Evolutionary conservation across 352 stramenopile species (phyloP).

Genomic region (Globisporangium paddicum): DNA sequence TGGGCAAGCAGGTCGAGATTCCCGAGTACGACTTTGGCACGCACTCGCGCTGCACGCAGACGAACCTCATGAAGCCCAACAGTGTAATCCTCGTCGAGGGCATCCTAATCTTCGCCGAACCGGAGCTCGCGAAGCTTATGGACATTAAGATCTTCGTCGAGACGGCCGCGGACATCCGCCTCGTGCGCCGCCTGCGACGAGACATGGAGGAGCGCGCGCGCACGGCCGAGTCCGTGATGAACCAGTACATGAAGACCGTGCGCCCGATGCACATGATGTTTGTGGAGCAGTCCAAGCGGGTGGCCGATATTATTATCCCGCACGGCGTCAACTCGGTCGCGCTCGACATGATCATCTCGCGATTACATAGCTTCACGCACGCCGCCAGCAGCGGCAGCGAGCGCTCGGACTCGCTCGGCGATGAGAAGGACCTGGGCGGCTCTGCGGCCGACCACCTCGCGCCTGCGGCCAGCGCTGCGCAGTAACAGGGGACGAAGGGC

Average conservation of each 20-base stretch:
- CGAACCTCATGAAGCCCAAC: too few species aligned
- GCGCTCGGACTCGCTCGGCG: constrained; percentile 40
- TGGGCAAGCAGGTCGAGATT: constrained; percentile 81
- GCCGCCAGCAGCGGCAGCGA: constrained; percentile 31
- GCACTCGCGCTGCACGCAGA: constrained; percentile 91
- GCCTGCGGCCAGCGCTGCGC: not conserved
- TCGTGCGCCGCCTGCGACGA: constrained; percentile 90
- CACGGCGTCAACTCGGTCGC: constrained; percentile 92
- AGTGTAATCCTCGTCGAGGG: too few species aligned
- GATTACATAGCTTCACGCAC: constrained; percentile 76
- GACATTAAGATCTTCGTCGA: constrained; percentile 99
- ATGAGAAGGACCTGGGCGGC: constrained; percentile 18
- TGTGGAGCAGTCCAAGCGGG: constrained; percentile 95
- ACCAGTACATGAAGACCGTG: constrained; percentile 97
- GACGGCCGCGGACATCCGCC: constrained; percentile 92
- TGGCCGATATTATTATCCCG: constrained; percentile 95
- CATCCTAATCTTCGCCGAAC: constrained; percentile 95
- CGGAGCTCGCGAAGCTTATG: constrained; percentile 86
- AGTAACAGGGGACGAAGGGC: not conserved
- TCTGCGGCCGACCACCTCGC: not conserved
- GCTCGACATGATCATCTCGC: constrained; percentile 92
- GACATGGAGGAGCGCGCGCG: constrained; percentile 94
- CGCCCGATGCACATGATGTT: constrained; percentile 98
- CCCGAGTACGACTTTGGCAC: too few species aligned
- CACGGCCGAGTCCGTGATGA: constrained; percentile 92